Conservation (phyloP, 257 asterid species). For the Linderniella brevidens region DNA sequence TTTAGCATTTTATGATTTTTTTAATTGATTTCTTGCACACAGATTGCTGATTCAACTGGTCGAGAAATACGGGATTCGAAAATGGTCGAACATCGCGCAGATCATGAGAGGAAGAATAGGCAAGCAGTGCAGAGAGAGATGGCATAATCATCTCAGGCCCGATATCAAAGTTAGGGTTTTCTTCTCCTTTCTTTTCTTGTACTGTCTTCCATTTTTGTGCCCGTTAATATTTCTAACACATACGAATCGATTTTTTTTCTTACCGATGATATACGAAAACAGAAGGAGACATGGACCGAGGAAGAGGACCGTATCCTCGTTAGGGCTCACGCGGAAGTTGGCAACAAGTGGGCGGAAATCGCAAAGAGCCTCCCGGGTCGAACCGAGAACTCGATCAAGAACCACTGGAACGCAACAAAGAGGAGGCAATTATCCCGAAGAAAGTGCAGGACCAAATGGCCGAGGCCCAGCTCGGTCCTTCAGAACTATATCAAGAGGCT, state of each 20-base stretch:
- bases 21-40: conserved; percentile 9
- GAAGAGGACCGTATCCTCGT: conserved; percentile 69
- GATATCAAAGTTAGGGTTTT: conserved; percentile 45
- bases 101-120: conserved; percentile 80
- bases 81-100: conserved; percentile 90
- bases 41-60: conserved; percentile 60
- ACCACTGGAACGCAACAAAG: conserved; percentile 91
- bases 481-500: conserved; percentile 77
- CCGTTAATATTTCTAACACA: not conserved
- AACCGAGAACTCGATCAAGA: conserved; percentile 79
- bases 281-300: conserved; percentile 89
- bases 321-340: conserved; percentile 51
- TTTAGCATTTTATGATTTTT: not conserved
- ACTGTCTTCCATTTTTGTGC: not conserved
- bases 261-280: conserved; percentile 9
- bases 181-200: not conserved
- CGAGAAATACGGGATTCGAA: conserved; percentile 64
- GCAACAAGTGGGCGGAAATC: conserved; percentile 98
- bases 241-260: not conserved
- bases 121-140: conserved; percentile 91
- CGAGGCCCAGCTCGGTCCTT: conserved; percentile 53
- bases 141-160: conserved; percentile 95
- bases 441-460: conserved; percentile 74
- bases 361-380: conserved; percentile 69
- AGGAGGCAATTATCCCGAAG: conserved; percentile 62